A percentile compares a stretch with the other conserved stretches of the same genome.
phyloP scores from a whole-genome alignment of 139 green algal genomes.

The Ettlia oleoabundans region DNA sequence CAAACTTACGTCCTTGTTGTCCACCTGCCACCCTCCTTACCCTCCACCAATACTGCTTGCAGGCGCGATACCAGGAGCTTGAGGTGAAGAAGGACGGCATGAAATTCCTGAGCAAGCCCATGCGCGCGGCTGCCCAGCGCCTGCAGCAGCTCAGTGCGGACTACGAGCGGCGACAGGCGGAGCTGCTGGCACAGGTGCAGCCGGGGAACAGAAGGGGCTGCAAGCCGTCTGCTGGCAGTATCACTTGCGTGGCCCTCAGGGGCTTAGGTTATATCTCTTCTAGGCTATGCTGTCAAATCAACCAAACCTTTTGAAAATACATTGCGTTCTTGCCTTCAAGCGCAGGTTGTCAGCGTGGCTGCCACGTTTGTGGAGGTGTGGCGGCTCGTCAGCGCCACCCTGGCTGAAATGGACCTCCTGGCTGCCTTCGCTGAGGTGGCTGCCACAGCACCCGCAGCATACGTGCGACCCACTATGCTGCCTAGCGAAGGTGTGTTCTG shows the following conservation, averaged over 20 bases:
- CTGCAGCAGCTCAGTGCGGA: constrained; percentile 63
- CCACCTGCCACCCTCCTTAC: not conserved
- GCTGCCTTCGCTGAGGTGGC: constrained; percentile 91
- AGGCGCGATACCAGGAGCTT: constrained; percentile 75
- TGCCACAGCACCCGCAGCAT: constrained; percentile 75
- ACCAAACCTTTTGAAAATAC: no score
- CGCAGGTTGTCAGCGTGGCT: constrained; percentile 92
- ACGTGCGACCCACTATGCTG: constrained; percentile 73
- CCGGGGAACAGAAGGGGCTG: not conserved
- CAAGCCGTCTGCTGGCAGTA: not conserved
- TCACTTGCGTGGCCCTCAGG: not conserved
- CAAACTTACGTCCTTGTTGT: not conserved
- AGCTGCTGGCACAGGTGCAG: constrained; percentile 82
- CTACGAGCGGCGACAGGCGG: constrained; percentile 82
- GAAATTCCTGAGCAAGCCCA: constrained; percentile 91
- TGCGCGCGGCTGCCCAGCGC: constrained; percentile 72
- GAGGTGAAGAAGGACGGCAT: constrained; percentile 95
- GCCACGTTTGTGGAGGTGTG: constrained; percentile 92
- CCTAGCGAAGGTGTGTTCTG: constrained; percentile 34
- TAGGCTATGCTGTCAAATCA: no score
- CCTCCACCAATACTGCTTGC: not conserved
- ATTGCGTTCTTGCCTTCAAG: not conserved
- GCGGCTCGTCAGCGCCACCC: constrained; percentile 69
- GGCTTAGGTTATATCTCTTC: not conserved
- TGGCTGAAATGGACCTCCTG: constrained; percentile 94